Conservation (phyloP, 1,284 basidiomycete species). For the Papiliotrema flavescens region DNA sequence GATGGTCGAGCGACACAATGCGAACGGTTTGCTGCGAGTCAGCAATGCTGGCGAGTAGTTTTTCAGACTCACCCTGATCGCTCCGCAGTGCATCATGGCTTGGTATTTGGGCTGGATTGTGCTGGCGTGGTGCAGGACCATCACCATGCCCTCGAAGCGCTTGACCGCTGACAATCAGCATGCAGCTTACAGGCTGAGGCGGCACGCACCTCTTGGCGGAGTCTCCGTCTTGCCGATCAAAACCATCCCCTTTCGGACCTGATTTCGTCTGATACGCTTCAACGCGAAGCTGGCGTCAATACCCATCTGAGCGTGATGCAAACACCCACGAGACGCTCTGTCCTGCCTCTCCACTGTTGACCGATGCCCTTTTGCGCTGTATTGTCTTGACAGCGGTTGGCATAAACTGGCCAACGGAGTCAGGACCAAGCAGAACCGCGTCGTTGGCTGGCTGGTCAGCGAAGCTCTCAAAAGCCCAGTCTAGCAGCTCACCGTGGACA, state of each 20-base stretch:
- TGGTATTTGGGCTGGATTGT: constrained; percentile 88
- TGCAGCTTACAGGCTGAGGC: constrained; percentile 44
- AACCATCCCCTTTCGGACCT: constrained; percentile 93
- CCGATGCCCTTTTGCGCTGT: constrained; percentile 85
- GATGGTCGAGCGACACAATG: constrained; percentile 82
- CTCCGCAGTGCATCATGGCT: constrained; percentile 51
- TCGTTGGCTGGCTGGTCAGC: constrained; percentile 60
- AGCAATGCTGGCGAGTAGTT: neutral
- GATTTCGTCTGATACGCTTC: constrained; percentile 77
- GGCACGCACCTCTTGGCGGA: constrained; percentile 73
- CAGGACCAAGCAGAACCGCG: constrained; percentile 80
- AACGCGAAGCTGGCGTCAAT: constrained; percentile 61
- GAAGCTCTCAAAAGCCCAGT: neutral
- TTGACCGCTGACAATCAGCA: constrained; percentile 23
- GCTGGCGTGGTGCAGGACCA: constrained; percentile 70
- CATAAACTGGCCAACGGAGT: constrained; percentile 85
- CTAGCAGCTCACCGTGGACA: constrained; percentile 52
- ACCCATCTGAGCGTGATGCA: neutral
- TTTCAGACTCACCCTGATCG: constrained; percentile 30
- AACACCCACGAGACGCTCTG: constrained; percentile 72
- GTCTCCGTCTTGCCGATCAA: constrained; percentile 74
- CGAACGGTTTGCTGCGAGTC: constrained; percentile 73
- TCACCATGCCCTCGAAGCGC: constrained; percentile 43
- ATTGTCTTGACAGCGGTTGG: constrained; percentile 83
- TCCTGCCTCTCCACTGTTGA: constrained; percentile 82